A percentile compares a stretch with the other conserved stretches of the same genome.
Conservation (phyloP, 768 basidiomycete species). For the Rhodotorula paludigena region DNA sequence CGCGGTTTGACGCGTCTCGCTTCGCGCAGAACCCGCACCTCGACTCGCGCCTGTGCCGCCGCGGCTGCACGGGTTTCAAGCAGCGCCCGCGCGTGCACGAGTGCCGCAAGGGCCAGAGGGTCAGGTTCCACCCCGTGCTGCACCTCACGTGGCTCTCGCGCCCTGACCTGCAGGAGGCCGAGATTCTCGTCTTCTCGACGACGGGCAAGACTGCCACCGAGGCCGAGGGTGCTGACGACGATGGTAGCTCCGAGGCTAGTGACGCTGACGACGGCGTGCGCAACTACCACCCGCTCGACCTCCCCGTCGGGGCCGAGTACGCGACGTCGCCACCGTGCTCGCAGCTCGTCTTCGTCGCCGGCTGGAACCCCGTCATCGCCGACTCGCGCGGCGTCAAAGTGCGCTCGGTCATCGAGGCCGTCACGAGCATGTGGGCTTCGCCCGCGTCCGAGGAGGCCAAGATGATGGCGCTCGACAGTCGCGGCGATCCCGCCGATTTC, state of each 20-base stretch:
- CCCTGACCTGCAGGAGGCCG: background rate
- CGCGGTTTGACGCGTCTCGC: rapidly evolving
- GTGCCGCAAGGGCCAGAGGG: background rate
- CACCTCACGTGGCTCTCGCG: background rate
- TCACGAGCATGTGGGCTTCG: background rate
- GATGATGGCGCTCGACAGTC: background rate
- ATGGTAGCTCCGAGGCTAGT: background rate
- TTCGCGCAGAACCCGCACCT: background rate
- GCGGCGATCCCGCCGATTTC: no score
- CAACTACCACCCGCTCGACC: background rate
- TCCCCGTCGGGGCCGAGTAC: conserved; percentile 4
- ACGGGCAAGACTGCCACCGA: background rate
- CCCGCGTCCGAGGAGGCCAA: background rate
- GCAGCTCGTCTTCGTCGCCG: background rate
- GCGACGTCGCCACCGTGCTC: background rate
- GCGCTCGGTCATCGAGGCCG: conserved; percentile 2
- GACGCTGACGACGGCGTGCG: background rate
- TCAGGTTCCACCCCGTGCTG: conserved; percentile 5
- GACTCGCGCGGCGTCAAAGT: background rate
- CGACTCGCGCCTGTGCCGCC: conserved; percentile 2
- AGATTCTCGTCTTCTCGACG: background rate
- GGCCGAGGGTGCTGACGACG: background rate
- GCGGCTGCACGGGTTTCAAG: background rate
- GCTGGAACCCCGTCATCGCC: background rate
- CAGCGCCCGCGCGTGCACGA: background rate